Conservation (phyloP, 306 rosid genomes). For the Gynostemma pentaphyllum region DNA sequence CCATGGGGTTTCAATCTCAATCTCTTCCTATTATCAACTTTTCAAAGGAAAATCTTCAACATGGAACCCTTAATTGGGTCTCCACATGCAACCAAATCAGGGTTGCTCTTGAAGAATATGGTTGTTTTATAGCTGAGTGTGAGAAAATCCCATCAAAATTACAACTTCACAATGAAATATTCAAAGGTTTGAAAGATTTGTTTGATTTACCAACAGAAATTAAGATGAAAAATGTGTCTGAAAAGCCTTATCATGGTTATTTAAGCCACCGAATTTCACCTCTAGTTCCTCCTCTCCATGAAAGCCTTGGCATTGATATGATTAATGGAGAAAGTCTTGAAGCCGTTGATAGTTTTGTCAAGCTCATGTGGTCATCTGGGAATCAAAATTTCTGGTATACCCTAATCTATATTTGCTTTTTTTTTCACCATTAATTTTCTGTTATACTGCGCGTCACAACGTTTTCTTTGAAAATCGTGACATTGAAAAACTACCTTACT, state of each 20-base stretch:
- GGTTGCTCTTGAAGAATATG: conserved; percentile 23
- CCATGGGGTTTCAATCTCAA: background rate
- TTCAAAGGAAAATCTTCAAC: conserved; percentile 2
- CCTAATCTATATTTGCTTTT: background rate
- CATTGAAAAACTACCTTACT: too few relatives aligned
- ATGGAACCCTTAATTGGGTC: conserved; percentile 14
- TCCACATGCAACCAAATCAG: conserved; percentile 6
- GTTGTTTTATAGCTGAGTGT: conserved; percentile 18
- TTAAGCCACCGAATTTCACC: background rate
- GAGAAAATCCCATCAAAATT: conserved; percentile 3
- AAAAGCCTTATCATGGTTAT: conserved; percentile 16
- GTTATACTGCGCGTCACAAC: too few relatives aligned
- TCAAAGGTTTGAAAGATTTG: conserved; percentile 6
- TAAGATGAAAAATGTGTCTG: conserved; percentile 11
- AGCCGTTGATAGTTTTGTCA: conserved; percentile 4
- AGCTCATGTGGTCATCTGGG: conserved; percentile 25
- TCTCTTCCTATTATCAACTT: conserved; percentile 4
- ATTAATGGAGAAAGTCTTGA: background rate
- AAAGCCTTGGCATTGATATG: conserved; percentile 18
- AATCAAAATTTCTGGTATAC: conserved; percentile 17
- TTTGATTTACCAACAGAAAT: conserved; percentile 20
- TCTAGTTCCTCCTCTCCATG: conserved; percentile 9
- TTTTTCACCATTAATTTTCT: background rate
- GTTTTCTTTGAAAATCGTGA: too few relatives aligned
- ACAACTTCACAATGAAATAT: background rate